Conservation (phyloP, 345 rosid species). For the Hirschfeldia incana region DNA sequence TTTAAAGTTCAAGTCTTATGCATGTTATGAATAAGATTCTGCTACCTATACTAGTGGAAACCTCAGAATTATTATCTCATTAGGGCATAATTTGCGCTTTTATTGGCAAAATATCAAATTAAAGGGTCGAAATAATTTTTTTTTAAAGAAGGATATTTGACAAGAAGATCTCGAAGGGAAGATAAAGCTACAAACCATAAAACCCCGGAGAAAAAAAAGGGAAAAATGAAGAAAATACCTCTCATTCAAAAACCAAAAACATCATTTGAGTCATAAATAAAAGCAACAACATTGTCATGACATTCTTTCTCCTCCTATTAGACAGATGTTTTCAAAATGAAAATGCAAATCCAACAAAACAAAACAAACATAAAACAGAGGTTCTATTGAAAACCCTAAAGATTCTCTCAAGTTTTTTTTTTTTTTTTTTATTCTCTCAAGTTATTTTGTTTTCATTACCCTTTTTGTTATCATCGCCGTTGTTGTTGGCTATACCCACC, state of each 20-base stretch:
- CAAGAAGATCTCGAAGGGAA: neutral
- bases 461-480: conserved; percentile 4
- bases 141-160: neutral
- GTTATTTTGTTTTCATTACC: conserved; percentile 6
- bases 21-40: neutral
- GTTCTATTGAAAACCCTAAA: neutral
- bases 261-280: neutral
- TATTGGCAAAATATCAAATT: neutral
- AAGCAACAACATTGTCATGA: conserved; percentile 8
- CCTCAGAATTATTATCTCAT: neutral
- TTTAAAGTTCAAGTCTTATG: conserved; percentile 32
- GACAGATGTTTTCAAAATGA: neutral
- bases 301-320: neutral
- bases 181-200: neutral
- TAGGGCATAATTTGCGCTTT: neutral
- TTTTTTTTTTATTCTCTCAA: too few relatives aligned
- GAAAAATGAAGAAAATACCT: neutral
- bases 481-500: neutral
- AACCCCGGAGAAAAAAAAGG: neutral
- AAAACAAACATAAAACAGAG: neutral
- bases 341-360: neutral
- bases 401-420: too few relatives aligned
- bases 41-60: neutral
- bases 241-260: neutral
- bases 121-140: neutral